Evolutionary conservation across 116 monocot genomes (phyloP).

Genomic region (Iris pallida): DNA sequence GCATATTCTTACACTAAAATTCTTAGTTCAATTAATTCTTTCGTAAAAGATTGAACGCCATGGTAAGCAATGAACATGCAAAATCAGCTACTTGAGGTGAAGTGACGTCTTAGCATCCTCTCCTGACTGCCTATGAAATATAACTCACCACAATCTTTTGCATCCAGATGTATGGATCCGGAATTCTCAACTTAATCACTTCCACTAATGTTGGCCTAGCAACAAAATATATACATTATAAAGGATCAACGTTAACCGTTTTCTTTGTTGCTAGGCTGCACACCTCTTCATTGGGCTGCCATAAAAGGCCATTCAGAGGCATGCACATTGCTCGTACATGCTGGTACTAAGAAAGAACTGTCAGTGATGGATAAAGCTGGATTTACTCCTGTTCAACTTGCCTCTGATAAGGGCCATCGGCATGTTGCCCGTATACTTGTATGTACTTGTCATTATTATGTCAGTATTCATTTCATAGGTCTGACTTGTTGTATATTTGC

Average conservation of each 20-base stretch:
- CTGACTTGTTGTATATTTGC: no score
- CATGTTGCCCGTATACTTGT: conserved; percentile 75
- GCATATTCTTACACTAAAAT: no score
- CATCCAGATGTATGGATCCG: no score
- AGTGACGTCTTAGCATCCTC: no score
- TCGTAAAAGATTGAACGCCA: no score
- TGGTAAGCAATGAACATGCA: no score
- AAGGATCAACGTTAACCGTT: not conserved
- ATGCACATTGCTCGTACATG: conserved; percentile 75
- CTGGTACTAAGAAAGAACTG: conserved; percentile 62
- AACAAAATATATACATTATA: not conserved
- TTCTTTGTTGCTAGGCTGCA: conserved; percentile 54
- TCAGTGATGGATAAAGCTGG: conserved; percentile 68
- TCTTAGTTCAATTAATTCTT: no score
- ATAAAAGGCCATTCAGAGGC: conserved; percentile 65
- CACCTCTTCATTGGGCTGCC: conserved; percentile 87
- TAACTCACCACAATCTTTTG: no score
- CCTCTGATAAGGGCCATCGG: conserved; percentile 61
- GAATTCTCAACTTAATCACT: no score
- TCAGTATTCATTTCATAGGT: no score
- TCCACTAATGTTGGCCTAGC: not conserved
- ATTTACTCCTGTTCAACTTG: conserved; percentile 82
- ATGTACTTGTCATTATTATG: conserved; percentile 20
- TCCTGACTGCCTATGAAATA: no score
- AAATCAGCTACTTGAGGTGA: no score